Evolutionary conservation across 2,329 filamentous ascomycete species (phyloP).

Genomic region (Cordyceps cicadae): DNA sequence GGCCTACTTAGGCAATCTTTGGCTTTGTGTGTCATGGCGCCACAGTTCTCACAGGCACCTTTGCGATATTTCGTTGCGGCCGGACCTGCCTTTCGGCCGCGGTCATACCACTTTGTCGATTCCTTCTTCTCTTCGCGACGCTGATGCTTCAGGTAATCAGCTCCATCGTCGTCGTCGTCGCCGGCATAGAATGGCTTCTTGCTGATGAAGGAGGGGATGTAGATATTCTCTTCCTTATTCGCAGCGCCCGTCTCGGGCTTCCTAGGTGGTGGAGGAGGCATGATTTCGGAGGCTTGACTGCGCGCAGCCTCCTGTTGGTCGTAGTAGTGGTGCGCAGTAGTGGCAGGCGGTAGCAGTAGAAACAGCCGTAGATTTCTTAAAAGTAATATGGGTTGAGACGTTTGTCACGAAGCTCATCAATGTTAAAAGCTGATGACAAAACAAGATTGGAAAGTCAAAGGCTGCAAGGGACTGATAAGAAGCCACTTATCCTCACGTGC

Average conservation of each 20-base stretch:
- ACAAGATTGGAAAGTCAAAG: background rate
- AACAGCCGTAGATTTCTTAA: background rate
- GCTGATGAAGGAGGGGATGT: slow-evolving; percentile 96
- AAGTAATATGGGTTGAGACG: too few relatives aligned
- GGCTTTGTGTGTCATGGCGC: slow-evolving; percentile 89
- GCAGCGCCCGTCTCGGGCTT: slow-evolving; percentile 30
- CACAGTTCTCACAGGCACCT: slow-evolving; percentile 97
- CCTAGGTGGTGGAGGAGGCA: slow-evolving; percentile 24
- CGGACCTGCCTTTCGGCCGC: slow-evolving; percentile 73
- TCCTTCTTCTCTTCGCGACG: slow-evolving; percentile 56
- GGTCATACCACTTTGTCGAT: slow-evolving; percentile 84
- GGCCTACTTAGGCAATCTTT: slow-evolving; percentile 90
- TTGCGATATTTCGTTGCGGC: slow-evolving; percentile 96
- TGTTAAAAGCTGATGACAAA: background rate
- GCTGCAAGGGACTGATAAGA: slow-evolving; percentile 7
- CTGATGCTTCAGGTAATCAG: slow-evolving; percentile 95
- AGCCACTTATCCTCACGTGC: slow-evolving; percentile 22
- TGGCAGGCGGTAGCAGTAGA: too few relatives aligned
- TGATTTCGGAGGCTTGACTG: background rate
- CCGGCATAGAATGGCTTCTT: slow-evolving; percentile 94
- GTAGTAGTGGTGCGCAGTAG: too few relatives aligned
- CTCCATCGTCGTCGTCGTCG: slow-evolving; percentile 64
- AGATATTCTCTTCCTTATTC: slow-evolving; percentile 89
- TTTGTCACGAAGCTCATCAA: background rate
- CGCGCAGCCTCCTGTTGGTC: background rate